Conservation (phyloP, 1,284 basidiomycete genomes). For the Melanopsichium pennsylvanicum region DNA sequence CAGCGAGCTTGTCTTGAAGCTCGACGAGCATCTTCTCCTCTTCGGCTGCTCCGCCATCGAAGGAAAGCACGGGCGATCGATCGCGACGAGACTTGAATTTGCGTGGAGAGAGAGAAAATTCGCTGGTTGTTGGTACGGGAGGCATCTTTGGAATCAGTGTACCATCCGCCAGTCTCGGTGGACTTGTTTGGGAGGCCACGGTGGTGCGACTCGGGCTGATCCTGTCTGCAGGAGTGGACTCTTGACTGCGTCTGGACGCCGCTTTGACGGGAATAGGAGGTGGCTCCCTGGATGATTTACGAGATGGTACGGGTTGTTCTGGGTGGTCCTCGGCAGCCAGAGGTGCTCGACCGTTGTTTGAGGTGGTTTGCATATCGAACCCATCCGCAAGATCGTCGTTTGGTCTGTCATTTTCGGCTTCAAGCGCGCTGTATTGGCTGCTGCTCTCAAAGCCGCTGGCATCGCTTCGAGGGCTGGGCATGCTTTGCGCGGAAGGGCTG, state of each 20-base stretch:
- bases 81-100: constrained; percentile 32
- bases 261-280: constrained; percentile 32
- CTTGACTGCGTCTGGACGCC: constrained; percentile 27
- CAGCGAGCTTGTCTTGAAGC: constrained; percentile 22
- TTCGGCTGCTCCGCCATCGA: constrained; percentile 50
- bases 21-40: constrained; percentile 44
- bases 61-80: constrained; percentile 51
- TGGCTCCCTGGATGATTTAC: constrained; percentile 15
- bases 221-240: constrained; percentile 11
- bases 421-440: constrained; percentile 39
- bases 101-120: constrained; percentile 11
- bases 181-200: not conserved
- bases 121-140: constrained; percentile 32
- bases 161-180: constrained; percentile 36
- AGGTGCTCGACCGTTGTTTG: not conserved
- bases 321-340: not conserved
- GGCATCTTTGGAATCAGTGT: constrained; percentile 52
- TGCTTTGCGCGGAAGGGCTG: constrained; percentile 20
- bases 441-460: constrained; percentile 32
- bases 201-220: not conserved
- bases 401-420: constrained; percentile 2
- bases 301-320: constrained; percentile 9
- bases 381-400: constrained; percentile 9
- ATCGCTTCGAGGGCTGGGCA: constrained; percentile 30
- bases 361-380: constrained; percentile 15